Evolutionary conservation across 306 rosid species (phyloP).

Genomic region (Prosopis cineraria): DNA sequence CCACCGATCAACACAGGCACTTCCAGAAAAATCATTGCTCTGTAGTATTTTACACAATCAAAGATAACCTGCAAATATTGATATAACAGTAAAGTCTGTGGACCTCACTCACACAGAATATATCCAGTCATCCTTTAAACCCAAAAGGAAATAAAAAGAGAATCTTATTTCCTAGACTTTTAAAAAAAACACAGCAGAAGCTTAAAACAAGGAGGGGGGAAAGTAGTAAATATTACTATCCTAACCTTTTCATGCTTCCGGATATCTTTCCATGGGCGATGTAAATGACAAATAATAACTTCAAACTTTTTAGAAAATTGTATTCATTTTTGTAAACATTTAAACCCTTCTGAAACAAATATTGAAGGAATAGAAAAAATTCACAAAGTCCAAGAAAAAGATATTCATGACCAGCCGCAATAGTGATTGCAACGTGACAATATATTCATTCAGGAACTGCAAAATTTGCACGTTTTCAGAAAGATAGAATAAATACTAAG

Average conservation of each 20-base stretch:
- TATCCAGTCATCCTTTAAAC: neutral
- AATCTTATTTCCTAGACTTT: neutral
- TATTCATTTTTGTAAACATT: neutral
- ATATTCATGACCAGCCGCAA: too few relatives aligned
- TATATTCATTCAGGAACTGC: constrained; percentile 23
- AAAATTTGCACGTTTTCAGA: neutral
- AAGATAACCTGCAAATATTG: constrained; percentile 51
- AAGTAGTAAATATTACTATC: neutral
- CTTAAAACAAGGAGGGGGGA: neutral
- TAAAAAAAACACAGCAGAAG: neutral
- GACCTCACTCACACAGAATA: constrained; percentile 17
- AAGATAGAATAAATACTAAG: constrained; percentile 15
- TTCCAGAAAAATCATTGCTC: constrained; percentile 52
- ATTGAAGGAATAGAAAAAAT: too few relatives aligned
- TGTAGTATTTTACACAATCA: constrained; percentile 41
- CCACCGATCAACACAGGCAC: constrained; percentile 38
- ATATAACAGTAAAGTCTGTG: constrained; percentile 18
- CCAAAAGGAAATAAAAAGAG: neutral
- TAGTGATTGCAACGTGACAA: constrained; percentile 19
- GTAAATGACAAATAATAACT: too few relatives aligned
- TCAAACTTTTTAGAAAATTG: neutral
- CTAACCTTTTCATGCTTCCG: neutral
- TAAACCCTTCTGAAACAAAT: neutral
- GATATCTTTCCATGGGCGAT: neutral
- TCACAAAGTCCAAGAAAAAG: neutral